Evolutionary conservation across 1,284 basidiomycete species (phyloP).

Genomic region (Sporisorium reilianum): DNA sequence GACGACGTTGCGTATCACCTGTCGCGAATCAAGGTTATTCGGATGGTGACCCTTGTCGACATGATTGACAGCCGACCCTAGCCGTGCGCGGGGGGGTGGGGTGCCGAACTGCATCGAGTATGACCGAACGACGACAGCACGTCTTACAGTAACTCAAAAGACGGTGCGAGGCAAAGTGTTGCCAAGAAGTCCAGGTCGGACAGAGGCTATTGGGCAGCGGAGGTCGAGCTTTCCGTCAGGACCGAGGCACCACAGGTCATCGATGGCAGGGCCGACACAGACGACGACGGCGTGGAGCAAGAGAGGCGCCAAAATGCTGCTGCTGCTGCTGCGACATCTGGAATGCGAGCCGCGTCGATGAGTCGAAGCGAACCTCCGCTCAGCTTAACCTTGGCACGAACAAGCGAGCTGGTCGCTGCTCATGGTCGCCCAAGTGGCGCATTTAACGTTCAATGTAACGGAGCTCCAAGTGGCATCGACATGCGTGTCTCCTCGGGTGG

Average conservation of each 20-base stretch:
- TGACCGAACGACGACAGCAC: too few species aligned
- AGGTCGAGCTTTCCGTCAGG: not conserved
- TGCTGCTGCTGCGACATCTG: not conserved
- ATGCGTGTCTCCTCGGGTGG: not conserved
- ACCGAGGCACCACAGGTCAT: not conserved
- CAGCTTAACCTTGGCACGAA: not conserved
- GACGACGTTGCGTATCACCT: not conserved
- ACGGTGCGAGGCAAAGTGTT: not conserved
- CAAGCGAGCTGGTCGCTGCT: not conserved
- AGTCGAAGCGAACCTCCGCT: not conserved
- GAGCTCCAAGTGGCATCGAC: not conserved
- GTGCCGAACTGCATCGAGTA: too few species aligned
- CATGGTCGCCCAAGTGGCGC: not conserved
- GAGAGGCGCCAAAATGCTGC: not conserved
- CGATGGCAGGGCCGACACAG: not conserved
- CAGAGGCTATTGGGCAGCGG: not conserved
- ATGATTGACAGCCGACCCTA: not conserved
- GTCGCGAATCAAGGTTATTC: slow-evolving; percentile 6
- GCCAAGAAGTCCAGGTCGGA: not conserved
- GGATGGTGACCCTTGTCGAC: not conserved
- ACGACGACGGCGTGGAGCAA: not conserved
- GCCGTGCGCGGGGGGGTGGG: not conserved
- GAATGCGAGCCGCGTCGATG: not conserved
- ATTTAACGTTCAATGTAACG: not conserved
- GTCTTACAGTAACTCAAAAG: too few species aligned